Conservation (phyloP, 345 rosid genomes). For the Toxicodendron radicans region DNA sequence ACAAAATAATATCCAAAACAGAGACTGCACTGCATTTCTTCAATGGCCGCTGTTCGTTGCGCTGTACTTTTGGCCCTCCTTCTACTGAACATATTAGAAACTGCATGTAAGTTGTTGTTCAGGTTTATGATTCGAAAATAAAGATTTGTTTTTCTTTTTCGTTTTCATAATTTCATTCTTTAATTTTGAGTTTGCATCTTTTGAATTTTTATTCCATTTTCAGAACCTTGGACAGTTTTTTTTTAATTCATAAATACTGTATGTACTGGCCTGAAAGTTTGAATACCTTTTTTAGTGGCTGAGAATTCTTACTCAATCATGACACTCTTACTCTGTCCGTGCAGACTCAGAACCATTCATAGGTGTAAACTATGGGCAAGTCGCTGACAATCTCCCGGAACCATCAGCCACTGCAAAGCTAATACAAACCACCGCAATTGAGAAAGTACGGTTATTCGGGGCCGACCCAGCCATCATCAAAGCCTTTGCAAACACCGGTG, state of each 20-base stretch:
- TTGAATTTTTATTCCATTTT: neutral
- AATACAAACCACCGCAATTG: conserved; percentile 67
- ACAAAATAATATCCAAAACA: neutral
- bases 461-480: conserved; percentile 69
- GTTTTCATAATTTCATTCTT: neutral
- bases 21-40: conserved; percentile 17
- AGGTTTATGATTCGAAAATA: too few relatives aligned
- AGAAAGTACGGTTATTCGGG: conserved; percentile 76
- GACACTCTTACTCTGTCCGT: neutral
- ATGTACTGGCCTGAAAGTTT: neutral
- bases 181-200: neutral
- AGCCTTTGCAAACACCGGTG: conserved; percentile 74
- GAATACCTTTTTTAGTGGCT: too few relatives aligned
- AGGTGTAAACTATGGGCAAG: conserved; percentile 83
- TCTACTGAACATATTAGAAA: conserved; percentile 24
- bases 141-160: neutral
- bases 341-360: conserved; percentile 73
- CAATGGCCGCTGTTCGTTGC: conserved; percentile 44
- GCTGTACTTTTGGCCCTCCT: conserved; percentile 34
- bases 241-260: too few relatives aligned
- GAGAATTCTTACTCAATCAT: too few relatives aligned
- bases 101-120: conserved; percentile 46
- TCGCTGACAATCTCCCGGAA: conserved; percentile 80
- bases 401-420: conserved; percentile 74
- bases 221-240: neutral